Evolutionary conservation across 768 basidiomycete species (phyloP).

Genomic region (Hypholoma fasciculare): DNA sequence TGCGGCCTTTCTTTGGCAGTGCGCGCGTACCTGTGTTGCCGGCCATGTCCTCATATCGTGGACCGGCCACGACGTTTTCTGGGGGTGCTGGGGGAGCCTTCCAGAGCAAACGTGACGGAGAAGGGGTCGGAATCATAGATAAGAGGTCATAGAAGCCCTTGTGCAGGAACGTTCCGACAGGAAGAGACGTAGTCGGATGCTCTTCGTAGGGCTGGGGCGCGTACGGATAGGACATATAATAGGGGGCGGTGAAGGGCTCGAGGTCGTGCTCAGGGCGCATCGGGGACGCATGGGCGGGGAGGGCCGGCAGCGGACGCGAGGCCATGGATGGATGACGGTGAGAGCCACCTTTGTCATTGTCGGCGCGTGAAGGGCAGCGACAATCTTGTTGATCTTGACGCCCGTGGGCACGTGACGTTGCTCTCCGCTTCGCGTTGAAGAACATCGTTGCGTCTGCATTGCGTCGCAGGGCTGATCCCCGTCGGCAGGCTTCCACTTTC

Average conservation of each 20-base stretch:
- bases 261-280: too few relatives aligned
- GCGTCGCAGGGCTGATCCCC: too few relatives aligned
- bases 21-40: conserved; percentile 30
- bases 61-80: conserved; percentile 58
- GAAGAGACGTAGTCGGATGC: conserved; percentile 46
- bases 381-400: neutral
- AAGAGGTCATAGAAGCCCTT: conserved; percentile 90
- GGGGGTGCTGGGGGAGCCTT: conserved; percentile 36
- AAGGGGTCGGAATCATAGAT: conserved; percentile 73
- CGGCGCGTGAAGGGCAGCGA: neutral
- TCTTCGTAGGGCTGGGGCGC: conserved; percentile 42
- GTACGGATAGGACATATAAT: conserved; percentile 41
- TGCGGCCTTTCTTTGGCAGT: conserved; percentile 53
- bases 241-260: conserved; percentile 19
- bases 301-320: too few relatives aligned
- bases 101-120: conserved; percentile 67
- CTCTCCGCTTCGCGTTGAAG: too few relatives aligned
- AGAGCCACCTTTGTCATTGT: conserved; percentile 2
- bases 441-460: too few relatives aligned
- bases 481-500: too few relatives aligned
- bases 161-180: conserved; percentile 75
- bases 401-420: neutral
- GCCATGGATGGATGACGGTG: too few relatives aligned
- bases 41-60: conserved; percentile 64
- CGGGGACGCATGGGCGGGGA: too few relatives aligned